Percentiles rank a stretch among this genome's conserved stretches.
phyloP scores from a whole-genome alignment of 768 basidiomycete genomes.

The Termitomyces sp. region DNA sequence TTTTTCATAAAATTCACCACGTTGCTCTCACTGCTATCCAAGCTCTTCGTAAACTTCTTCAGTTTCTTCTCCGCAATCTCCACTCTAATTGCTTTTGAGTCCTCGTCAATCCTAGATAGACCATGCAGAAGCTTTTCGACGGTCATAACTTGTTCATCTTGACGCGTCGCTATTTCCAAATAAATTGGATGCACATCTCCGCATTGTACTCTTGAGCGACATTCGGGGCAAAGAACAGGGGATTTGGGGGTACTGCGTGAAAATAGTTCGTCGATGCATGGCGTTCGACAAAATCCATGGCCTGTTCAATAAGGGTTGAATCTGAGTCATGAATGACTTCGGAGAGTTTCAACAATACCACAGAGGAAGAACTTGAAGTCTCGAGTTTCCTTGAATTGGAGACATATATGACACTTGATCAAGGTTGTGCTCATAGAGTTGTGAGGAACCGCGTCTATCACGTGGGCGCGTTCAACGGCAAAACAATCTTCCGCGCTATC shows the following conservation, averaged over 20 bases:
- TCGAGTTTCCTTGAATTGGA: constrained; percentile 17
- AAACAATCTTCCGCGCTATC: too few relatives aligned
- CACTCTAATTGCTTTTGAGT: constrained; percentile 29
- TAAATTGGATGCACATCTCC: constrained; percentile 12
- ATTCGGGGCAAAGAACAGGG: constrained; percentile 13
- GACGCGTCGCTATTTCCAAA: constrained; percentile 22
- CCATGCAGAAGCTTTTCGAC: constrained; percentile 25
- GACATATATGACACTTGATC: constrained; percentile 22
- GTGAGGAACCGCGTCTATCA: neutral
- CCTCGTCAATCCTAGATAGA: constrained; percentile 26
- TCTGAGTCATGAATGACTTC: neutral
- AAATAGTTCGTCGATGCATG: constrained; percentile 25
- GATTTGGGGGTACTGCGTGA: constrained; percentile 2
- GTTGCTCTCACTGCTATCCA: constrained; percentile 18
- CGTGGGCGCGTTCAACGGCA: constrained; percentile 10
- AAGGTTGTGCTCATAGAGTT: neutral
- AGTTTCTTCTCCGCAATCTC: constrained; percentile 30
- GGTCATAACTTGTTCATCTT: constrained; percentile 22
- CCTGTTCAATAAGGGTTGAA: constrained; percentile 19
- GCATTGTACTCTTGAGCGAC: constrained; percentile 13
- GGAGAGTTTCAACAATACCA: constrained; percentile 19
- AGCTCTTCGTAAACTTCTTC: constrained; percentile 20
- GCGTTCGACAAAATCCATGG: constrained; percentile 32
- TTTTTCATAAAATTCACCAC: constrained; percentile 21
- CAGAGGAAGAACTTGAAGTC: constrained; percentile 29